Evolutionary conservation across 129 eudicot genomes (phyloP).

Genomic region (sunflower (Helianthus annuus)): DNA sequence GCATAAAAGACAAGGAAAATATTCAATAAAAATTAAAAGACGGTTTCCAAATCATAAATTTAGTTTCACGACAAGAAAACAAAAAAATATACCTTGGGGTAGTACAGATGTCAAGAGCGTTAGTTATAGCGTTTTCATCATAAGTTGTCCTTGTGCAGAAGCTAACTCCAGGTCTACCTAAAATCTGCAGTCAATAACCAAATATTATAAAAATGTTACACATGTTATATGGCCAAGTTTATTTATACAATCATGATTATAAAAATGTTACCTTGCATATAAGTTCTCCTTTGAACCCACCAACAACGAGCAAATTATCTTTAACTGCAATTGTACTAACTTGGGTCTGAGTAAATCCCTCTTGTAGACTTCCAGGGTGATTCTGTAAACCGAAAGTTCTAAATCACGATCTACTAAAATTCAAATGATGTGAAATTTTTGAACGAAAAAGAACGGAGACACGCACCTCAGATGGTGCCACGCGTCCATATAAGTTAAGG

Average conservation of each 20-base stretch:
- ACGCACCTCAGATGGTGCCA: conserved; percentile 85
- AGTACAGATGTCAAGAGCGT: conserved; percentile 73
- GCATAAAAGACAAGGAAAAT: conserved; percentile 13
- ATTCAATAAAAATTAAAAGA: conserved; percentile 3
- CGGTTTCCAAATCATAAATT: background rate
- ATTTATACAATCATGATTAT: background rate
- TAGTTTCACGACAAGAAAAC: background rate
- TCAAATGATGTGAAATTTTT: background rate
- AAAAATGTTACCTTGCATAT: conserved; percentile 72
- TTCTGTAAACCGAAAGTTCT: conserved; percentile 40
- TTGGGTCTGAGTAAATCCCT: conserved; percentile 85
- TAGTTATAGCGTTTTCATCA: conserved; percentile 84
- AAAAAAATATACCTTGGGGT: conserved; percentile 55
- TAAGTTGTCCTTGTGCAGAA: conserved; percentile 79
- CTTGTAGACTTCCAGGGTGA: conserved; percentile 84
- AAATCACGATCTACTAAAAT: background rate
- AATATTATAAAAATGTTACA: background rate
- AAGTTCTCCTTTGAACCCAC: conserved; percentile 88
- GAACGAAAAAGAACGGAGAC: background rate
- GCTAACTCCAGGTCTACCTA: conserved; percentile 77
- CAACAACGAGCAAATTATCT: conserved; percentile 82
- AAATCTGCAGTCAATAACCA: conserved; percentile 50
- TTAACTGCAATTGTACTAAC: conserved; percentile 89
- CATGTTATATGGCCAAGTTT: background rate
- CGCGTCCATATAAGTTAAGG: conserved; percentile 79